phyloP scores from a whole-genome alignment of 495 filamentous ascomycete genomes.

The Neurospora discreta region DNA sequence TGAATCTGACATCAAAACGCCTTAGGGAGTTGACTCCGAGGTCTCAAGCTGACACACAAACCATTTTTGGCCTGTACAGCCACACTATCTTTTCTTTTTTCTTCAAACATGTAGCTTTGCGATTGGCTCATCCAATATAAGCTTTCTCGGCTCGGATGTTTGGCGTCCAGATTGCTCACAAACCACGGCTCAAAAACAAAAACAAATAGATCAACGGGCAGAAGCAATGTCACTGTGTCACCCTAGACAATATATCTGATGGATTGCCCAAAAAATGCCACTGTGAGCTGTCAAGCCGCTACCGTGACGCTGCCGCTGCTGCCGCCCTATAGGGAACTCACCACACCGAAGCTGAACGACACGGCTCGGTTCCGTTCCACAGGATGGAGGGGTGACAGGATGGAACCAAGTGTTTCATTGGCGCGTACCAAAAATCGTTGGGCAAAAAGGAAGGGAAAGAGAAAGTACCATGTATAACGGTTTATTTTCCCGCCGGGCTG shows the following conservation, averaged over 20 bases:
- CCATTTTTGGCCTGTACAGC: background rate
- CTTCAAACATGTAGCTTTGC: no score
- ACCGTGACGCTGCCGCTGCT: background rate
- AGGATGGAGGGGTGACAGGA: background rate
- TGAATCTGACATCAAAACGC: background rate
- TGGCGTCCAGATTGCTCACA: background rate
- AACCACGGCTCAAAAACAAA: background rate
- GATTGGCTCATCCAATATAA: no score
- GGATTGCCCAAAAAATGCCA: background rate
- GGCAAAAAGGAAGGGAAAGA: background rate
- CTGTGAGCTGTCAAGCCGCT: background rate
- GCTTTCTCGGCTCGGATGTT: no score
- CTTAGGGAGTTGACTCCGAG: background rate
- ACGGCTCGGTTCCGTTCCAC: background rate
- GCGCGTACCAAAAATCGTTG: background rate
- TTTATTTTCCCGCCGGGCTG: background rate
- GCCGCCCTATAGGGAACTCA: background rate
- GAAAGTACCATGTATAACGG: background rate
- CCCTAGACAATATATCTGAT: background rate
- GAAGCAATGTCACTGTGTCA: background rate
- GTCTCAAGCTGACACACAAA: background rate
- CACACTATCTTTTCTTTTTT: no score
- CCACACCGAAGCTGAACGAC: background rate
- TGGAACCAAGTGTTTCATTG: background rate
- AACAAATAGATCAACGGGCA: background rate